phyloP scores from a whole-genome alignment of 2,329 filamentous ascomycete species.

The Epichloe sibirici region DNA sequence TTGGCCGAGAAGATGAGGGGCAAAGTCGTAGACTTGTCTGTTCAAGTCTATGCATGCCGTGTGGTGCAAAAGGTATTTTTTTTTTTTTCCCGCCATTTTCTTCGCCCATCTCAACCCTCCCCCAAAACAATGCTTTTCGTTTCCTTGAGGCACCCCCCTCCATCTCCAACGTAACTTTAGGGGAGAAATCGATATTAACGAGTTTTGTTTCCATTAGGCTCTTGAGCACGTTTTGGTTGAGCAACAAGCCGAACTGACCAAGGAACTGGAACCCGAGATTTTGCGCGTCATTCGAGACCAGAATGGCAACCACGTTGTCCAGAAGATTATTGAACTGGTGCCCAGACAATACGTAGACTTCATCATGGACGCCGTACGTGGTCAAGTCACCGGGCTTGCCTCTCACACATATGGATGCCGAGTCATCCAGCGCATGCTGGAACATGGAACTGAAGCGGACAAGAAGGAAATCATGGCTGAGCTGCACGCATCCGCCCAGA shows the following conservation, averaged over 20 bases:
- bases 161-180: too few relatives aligned
- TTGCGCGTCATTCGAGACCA: conserved; percentile 70
- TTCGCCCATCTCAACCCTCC: too few relatives aligned
- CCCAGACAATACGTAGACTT: conserved; percentile 71
- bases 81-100: neutral
- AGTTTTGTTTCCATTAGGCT: conserved; percentile 39
- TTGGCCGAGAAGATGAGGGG: conserved; percentile 80
- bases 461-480: conserved; percentile 64
- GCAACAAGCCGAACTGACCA: conserved; percentile 73
- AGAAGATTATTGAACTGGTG: conserved; percentile 78
- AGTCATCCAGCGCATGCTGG: conserved; percentile 84
- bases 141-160: too few relatives aligned
- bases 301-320: conserved; percentile 93
- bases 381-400: conserved; percentile 61
- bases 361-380: conserved; percentile 69
- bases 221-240: conserved; percentile 85
- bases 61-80: conserved; percentile 79
- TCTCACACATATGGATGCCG: conserved; percentile 80
- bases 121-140: too few relatives aligned
- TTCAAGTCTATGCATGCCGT: conserved; percentile 85
- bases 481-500: conserved; percentile 58
- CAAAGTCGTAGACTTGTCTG: conserved; percentile 65
- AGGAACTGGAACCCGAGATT: conserved; percentile 68
- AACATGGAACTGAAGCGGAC: conserved; percentile 63
- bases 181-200: neutral